phyloP scores from a whole-genome alignment of 2,329 filamentous ascomycete species.

The Penicillium griseofulvum region DNA sequence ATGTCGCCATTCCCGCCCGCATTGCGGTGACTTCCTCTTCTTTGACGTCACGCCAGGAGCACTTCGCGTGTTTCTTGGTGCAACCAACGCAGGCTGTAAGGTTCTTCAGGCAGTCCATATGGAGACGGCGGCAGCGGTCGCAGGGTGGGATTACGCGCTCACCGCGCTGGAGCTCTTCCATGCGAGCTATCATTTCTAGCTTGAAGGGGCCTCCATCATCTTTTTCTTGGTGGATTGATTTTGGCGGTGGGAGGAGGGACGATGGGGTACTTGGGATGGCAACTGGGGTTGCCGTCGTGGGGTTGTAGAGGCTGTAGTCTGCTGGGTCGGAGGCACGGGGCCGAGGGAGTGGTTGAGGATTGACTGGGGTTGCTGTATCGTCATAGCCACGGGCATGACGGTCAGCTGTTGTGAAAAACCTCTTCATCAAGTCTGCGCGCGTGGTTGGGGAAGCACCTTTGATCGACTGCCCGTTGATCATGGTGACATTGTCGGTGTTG shows the following conservation, averaged over 20 bases:
- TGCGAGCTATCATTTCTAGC: constrained; percentile 67
- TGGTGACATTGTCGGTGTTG: constrained; percentile 47
- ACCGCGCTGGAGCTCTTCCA: constrained; percentile 72
- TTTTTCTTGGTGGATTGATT: constrained; percentile 48
- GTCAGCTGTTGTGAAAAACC: constrained; percentile 61
- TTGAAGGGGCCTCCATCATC: constrained; percentile 61
- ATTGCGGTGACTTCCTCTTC: constrained; percentile 60
- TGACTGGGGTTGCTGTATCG: constrained; percentile 25
- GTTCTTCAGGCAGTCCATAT: constrained; percentile 81
- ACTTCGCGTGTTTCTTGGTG: constrained; percentile 87
- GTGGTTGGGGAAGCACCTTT: constrained; percentile 57
- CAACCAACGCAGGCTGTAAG: constrained; percentile 82
- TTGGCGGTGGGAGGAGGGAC: constrained; percentile 50
- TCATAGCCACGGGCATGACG: constrained; percentile 46
- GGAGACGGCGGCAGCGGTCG: constrained; percentile 75
- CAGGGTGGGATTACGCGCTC: constrained; percentile 77
- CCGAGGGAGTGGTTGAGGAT: constrained; percentile 31
- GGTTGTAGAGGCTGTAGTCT: constrained; percentile 42
- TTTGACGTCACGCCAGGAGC: constrained; percentile 77
- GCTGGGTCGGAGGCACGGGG: constrained; percentile 35
- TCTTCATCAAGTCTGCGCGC: constrained; percentile 60
- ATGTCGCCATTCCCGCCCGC: constrained; percentile 10
- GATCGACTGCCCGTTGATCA: constrained; percentile 48
- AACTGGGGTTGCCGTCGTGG: constrained; percentile 47
- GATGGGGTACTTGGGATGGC: constrained; percentile 56